Evolutionary conservation across 805 yeast genomes (phyloP), one percentile per base, ranked within the genome.

Genomic region (Zygotorulaspora danielsina): DNA sequence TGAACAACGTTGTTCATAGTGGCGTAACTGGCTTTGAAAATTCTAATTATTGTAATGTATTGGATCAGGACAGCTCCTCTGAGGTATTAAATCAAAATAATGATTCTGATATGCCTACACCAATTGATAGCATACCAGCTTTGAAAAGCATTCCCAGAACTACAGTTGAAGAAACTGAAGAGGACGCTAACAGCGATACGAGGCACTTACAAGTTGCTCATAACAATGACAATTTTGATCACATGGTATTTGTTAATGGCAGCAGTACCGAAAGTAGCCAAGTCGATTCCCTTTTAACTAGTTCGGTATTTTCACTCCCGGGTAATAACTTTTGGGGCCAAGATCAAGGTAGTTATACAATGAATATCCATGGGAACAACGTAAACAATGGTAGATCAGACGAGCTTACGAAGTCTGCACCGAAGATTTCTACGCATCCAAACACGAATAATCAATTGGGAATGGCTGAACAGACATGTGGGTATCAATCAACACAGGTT

Each of bases 211-310:
- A 19, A 10, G 39, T 20, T 9, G 19, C 25, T 13, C 32, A 19
- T 13, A 46, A 48, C 24, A 32, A 17, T 24, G 50, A 41, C 11
- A 34, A 34, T 24, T 9, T 37, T 24, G 47, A 44, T 13, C 26
- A 19, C 34, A 34, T 18, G 20, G 29, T 39, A 21, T 26, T 50
- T 15, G 46, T 49, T 17, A 48, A 45, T 27, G 53, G 47, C 6
- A 41, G 48, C 10, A 46, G 51, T 25, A 39, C 52, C 9, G 45
- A 51, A 15, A 54, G 61, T 40, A 54, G 55, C 22, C 53, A 50
- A 10, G 39, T 52, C 27, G 57, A 51, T 15, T 56, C 59, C 1
- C 19, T 53, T 11, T 45, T 54, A 49, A 48, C 53, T 2, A 53
- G 43, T 30, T 54, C 61, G 3, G 40, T 50, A 6, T 51, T 55